Evolutionary conservation across 495 filamentous ascomycete genomes (phyloP).

Genomic region (Aspergillus affinis): DNA sequence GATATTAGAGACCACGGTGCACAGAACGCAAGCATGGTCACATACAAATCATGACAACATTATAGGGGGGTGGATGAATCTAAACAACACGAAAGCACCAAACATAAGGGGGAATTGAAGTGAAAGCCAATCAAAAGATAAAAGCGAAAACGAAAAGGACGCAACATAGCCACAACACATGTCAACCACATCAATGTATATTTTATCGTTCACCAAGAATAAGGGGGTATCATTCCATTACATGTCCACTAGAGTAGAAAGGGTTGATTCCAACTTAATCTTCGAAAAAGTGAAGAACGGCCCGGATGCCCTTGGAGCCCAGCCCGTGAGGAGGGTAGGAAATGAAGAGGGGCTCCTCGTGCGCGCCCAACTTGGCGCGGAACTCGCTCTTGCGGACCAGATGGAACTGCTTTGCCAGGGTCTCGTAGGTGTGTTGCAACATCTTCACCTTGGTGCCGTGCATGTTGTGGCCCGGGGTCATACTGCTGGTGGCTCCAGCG

Average conservation of each 20-base stretch:
- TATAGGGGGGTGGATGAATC: neutral
- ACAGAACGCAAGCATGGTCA: neutral
- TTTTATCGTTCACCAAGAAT: neutral
- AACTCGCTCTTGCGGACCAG: constrained; percentile 83
- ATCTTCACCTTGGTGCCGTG: constrained; percentile 71
- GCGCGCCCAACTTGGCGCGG: constrained; percentile 77
- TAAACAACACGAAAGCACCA: constrained; percentile 4
- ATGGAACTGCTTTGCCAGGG: constrained; percentile 73
- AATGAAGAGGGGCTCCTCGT: constrained; percentile 76
- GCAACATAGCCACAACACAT: constrained; percentile 3
- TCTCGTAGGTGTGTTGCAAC: constrained; percentile 71
- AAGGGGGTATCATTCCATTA: neutral
- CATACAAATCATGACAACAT: constrained; percentile 1
- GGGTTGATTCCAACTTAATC: constrained; percentile 39
- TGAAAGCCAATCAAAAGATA: constrained; percentile 3
- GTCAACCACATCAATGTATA: constrained; percentile 1
- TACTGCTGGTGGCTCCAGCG: constrained; percentile 64
- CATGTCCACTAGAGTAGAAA: neutral
- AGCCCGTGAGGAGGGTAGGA: constrained; percentile 79
- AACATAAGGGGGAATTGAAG: constrained; percentile 27
- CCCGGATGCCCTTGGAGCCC: constrained; percentile 70
- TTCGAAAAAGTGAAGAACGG: constrained; percentile 81
- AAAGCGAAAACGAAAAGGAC: neutral
- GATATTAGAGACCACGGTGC: neutral
- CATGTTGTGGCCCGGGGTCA: constrained; percentile 73